Evolutionary conservation across 768 basidiomycete genomes (phyloP).

Genomic region (Strobilomyces echinocephalus): DNA sequence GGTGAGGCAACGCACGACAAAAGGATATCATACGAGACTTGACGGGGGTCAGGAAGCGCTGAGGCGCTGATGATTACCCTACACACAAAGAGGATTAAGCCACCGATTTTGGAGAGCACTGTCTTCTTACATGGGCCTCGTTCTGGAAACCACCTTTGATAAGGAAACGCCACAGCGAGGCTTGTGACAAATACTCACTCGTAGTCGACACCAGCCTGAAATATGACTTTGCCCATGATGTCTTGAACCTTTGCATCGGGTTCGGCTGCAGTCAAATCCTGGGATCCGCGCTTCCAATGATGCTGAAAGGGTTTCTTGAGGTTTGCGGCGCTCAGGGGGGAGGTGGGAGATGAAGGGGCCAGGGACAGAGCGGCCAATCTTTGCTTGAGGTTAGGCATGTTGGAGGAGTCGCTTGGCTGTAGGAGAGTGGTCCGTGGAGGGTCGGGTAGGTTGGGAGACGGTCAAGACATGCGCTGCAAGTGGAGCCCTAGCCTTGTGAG

Average conservation of each 20-base stretch:
- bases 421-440: not conserved
- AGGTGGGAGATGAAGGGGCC: slow-evolving; percentile 46
- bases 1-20: slow-evolving; percentile 50
- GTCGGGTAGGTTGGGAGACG: not conserved
- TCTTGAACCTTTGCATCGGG: slow-evolving; percentile 46
- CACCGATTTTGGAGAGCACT: not conserved
- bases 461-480: slow-evolving; percentile 14
- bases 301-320: slow-evolving; percentile 43
- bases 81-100: slow-evolving; percentile 9
- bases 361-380: slow-evolving; percentile 59
- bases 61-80: slow-evolving; percentile 84
- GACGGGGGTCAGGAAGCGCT: slow-evolving; percentile 73
- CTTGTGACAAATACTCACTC: slow-evolving; percentile 52
- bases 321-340: slow-evolving; percentile 24
- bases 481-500: slow-evolving; percentile 2
- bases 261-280: slow-evolving; percentile 21
- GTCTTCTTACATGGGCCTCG: slow-evolving; percentile 71
- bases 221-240: slow-evolving; percentile 68
- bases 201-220: slow-evolving; percentile 86
- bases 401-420: not conserved
- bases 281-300: slow-evolving; percentile 47
- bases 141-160: slow-evolving; percentile 42
- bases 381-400: slow-evolving; percentile 53
- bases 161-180: slow-evolving; percentile 9
- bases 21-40: slow-evolving; percentile 73